phyloP scores from a whole-genome alignment of 2,329 filamentous ascomycete genomes.

The Fusarium setosum region DNA sequence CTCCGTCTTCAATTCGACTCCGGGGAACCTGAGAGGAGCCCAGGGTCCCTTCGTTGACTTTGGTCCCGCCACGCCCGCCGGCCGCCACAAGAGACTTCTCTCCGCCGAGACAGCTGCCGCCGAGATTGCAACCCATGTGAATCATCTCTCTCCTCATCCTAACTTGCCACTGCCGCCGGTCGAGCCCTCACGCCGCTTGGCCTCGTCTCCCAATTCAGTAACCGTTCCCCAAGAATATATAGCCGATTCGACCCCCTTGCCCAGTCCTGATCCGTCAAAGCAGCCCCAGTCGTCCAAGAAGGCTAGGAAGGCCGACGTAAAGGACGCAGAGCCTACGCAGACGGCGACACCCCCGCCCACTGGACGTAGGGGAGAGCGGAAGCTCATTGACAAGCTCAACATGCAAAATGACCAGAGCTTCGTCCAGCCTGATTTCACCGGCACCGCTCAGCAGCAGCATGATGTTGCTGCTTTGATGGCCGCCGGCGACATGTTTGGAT shows the following conservation, averaged over 20 bases:
- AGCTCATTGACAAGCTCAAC: constrained; percentile 63
- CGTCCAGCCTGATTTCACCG: constrained; percentile 62
- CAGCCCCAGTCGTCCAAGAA: constrained; percentile 55
- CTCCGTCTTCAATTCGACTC: constrained; percentile 73
- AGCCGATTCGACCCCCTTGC: constrained; percentile 40
- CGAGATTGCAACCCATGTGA: constrained; percentile 70
- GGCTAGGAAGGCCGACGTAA: constrained; percentile 54
- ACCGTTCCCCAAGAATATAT: constrained; percentile 46
- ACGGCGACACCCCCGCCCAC: constrained; percentile 71
- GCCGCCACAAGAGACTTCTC: constrained; percentile 61
- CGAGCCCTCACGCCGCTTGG: constrained; percentile 67
- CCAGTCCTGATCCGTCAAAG: constrained; percentile 44
- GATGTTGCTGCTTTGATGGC: constrained; percentile 60
- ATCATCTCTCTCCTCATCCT: constrained; percentile 66
- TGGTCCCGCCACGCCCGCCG: constrained; percentile 50
- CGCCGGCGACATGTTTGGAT: constrained; percentile 67
- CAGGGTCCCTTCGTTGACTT: constrained; percentile 60
- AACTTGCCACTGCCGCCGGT: constrained; percentile 68
- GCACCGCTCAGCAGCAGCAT: constrained; percentile 58
- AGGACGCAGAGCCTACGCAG: constrained; percentile 56
- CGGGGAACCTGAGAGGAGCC: constrained; percentile 64
- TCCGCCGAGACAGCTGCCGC: constrained; percentile 61
- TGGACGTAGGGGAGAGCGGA: constrained; percentile 64
- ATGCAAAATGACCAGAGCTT: constrained; percentile 71
- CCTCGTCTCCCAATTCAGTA: constrained; percentile 66